phyloP scores from a whole-genome alignment of 2,329 filamentous ascomycete species.

The Colletotrichum brevisporum region DNA sequence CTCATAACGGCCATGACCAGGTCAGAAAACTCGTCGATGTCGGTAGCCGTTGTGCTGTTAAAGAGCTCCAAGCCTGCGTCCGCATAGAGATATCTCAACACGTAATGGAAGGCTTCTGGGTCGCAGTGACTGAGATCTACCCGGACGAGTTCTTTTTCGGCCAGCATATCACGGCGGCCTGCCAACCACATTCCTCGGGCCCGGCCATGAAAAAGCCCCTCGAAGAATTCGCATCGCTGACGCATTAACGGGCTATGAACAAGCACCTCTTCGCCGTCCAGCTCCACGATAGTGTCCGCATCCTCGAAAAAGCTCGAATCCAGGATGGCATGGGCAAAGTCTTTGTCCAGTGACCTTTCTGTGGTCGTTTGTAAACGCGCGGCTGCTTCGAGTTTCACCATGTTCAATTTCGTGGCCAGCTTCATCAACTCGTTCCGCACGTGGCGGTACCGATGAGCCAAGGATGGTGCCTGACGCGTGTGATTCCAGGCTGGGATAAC shows the following conservation, averaged over 20 bases:
- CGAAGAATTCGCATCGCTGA: constrained; percentile 91
- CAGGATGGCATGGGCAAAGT: constrained; percentile 78
- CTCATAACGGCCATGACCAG: constrained; percentile 92
- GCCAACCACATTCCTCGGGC: constrained; percentile 88
- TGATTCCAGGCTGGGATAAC: constrained; percentile 91
- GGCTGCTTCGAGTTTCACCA: constrained; percentile 81
- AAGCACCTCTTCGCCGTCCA: constrained; percentile 79
- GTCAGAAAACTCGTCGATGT: constrained; percentile 88
- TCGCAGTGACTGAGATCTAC: constrained; percentile 89
- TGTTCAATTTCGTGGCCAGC: constrained; percentile 78
- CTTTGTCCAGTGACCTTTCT: constrained; percentile 73
- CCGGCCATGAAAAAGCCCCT: constrained; percentile 90
- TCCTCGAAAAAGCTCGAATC: constrained; percentile 82
- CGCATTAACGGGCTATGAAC: constrained; percentile 87
- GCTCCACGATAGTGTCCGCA: constrained; percentile 83
- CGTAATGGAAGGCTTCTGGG: constrained; percentile 80
- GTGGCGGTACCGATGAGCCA: constrained; percentile 82
- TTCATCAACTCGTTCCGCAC: constrained; percentile 91
- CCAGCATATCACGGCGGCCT: constrained; percentile 68
- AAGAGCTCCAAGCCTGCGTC: constrained; percentile 88
- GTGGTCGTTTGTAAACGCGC: constrained; percentile 81
- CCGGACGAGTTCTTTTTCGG: constrained; percentile 62
- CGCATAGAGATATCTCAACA: constrained; percentile 86
- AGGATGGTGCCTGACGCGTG: constrained; percentile 73
- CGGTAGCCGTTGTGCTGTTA: constrained; percentile 77